Base-by-base conservation (phyloP, 2,329 filamentous ascomycete genomes). In the Verticillium isaacii region DNA sequence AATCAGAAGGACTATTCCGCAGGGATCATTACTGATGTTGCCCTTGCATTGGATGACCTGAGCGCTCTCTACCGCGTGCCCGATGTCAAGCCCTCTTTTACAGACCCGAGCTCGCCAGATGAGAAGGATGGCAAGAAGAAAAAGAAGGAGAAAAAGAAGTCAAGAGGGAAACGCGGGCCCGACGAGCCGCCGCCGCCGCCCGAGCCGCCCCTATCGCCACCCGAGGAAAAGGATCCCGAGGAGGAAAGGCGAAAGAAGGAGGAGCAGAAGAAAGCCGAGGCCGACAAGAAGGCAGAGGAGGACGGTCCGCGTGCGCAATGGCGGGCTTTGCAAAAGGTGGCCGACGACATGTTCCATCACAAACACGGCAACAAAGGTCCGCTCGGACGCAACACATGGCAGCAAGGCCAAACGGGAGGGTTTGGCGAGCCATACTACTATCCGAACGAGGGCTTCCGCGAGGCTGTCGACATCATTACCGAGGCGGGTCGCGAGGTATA, bases 341-440 rank as follows among this genome's bases (percentile, higher is more conserved):
- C 66, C 36, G 65, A 68, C 41, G 66, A 69, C 25, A 80, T 81
- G 78, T 74, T 72, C 61, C 72, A 77, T 45, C 75, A 78, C 68
- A 80, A 80, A 66, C 72, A 78, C 60, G 71, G 74, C 56, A 70
- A 70, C 7, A 73, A 74, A 52, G 68, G 72, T 23, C 70, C 70
- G 8, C 73, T 74, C 56, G 68, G 72, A 25, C 74, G 82, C 34
- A 85, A 85, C 69, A 80, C 75, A 12, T 86, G 83, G 83, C 82
- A 85, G 67, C 69, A 68, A 2, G 75, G 77, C 34, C 83, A 85
- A 67, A 75, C 71, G 5, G 82, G 82, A 34, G 83, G 83, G 1
- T 59, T 75, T 29, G 81, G 80, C 15, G 83, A 85, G 68, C 82
- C 82, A 1, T 85, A 79, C 63, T 81, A 84, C 69, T 79, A 83